Evolutionary conservation across 345 rosid species (phyloP), one percentile per base, ranked within the genome.

Genomic region (Salix dunnii): DNA sequence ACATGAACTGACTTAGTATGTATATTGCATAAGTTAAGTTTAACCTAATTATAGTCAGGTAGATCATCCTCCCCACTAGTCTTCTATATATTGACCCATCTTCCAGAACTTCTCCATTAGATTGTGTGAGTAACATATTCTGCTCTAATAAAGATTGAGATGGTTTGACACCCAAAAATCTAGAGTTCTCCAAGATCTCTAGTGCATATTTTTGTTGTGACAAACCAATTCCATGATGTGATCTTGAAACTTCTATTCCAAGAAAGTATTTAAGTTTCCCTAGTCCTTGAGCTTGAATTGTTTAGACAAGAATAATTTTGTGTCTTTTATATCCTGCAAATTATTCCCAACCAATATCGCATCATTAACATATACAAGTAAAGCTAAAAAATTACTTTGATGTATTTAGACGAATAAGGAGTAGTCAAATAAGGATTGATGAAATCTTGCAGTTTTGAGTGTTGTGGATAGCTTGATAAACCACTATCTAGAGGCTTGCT

Each of bases 151-250:
- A 1, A 1, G 10, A 38, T 38, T 6, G 10, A 38, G 42, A 6
- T 38, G 42, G 42, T 38, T 38, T 38, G 1, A 8, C 42, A 0
- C 42, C 42, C 7, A 38, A 6, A 1, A 6, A 38, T 1, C 11
- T 5, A 6, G 10, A 6, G 11, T 68, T 43, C 2, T 40, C 28
- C 27, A 77, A 38, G 30, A 70, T 55, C 2, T 77, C 46, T 14
- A 69, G 58, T 7, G 68, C 53, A 43, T 77, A 61, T 20, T 77
- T 70, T 8, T 33, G 17, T 27, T 77, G 62, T 20, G 53, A 58
- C 1, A 60, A 7, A 40, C 33, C 13, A 17, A 77, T 38, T 4
- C 68, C 70, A 20, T 58, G 28, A 2, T 28, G 33, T 6, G 64
- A 55, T 21, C 48, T 40, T 4, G 40, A 48, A 10, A 53, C 51